Evolutionary conservation across 1,139 yeast genomes (phyloP).

Genomic region (Entelexis sorbosivorans): DNA sequence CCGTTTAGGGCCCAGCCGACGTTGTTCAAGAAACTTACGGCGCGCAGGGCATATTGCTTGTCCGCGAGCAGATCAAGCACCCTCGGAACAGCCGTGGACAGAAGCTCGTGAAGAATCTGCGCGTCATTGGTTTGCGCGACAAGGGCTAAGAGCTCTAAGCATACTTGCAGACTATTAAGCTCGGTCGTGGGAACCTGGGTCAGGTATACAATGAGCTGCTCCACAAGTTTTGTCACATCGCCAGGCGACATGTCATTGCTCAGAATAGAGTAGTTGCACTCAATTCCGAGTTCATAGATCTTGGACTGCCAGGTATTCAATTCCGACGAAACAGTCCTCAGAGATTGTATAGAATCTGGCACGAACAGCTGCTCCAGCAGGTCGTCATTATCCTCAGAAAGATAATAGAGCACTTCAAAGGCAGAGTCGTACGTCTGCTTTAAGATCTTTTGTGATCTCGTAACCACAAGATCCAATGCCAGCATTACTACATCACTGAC

Average conservation of each 20-base stretch:
- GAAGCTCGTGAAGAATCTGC: neutral
- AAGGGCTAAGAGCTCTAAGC: conserved; percentile 66
- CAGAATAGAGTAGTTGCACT: conserved; percentile 17
- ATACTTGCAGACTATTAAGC: conserved; percentile 53
- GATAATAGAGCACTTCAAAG: conserved; percentile 12
- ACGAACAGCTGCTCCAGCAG: neutral
- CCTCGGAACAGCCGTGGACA: conserved; percentile 9
- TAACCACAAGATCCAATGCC: neutral
- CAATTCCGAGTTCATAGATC: conserved; percentile 23
- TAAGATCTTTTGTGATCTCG: neutral
- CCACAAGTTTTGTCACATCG: conserved; percentile 11
- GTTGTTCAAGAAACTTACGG: conserved; percentile 60
- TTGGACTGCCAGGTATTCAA: conserved; percentile 9
- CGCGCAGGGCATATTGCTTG: conserved; percentile 35
- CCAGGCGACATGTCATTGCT: conserved; percentile 4
- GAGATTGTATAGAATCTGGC: neutral
- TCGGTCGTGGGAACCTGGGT: conserved; percentile 11
- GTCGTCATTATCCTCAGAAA: conserved; percentile 10
- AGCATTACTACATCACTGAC: neutral
- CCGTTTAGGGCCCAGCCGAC: conserved; percentile 30
- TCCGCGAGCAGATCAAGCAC: conserved; percentile 20
- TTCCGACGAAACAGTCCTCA: neutral
- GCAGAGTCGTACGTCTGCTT: conserved; percentile 8
- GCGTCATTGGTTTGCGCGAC: conserved; percentile 43
- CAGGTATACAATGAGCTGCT: neutral